Evolutionary conservation across 495 filamentous ascomycete genomes (phyloP), one percentile per base, ranked within the genome.

Genomic region (Symbiotaphrina buchneri): DNA sequence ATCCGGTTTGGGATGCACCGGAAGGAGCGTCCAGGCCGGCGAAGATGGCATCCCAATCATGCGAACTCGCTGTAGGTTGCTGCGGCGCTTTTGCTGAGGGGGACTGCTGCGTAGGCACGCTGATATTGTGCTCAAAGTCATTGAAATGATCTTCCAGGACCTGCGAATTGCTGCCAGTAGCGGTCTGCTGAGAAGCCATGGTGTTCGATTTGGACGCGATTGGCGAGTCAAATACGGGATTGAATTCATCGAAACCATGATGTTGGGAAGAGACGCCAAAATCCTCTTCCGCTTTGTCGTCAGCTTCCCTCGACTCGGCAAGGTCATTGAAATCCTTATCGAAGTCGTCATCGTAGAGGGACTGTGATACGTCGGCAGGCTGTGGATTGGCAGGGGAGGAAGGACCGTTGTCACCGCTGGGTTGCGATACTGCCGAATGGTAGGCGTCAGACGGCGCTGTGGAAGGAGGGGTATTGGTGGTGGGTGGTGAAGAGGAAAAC

Each of bases 11-110:
- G 44, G 46, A 34, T 15, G 41, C 35, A 4, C 52, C 41, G 6
- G 48, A 40, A 17, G 65, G 49, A 0, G 56, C 56, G 22, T 83
- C 75, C 4, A 90, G 53, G 19, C 74, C 70, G 2, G 81, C 77
- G 46, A 94, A 94, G 17, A 97, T 81, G 14, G 81, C 76, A 39
- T 94, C 87, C 87, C 87, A 97, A 42, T 95, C 85, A 39, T 92
- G 76, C 8, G 61, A 51, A 26, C 59, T 45, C 15, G 48, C 42
- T 20, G 38, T 39, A 10, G 47, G 43, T 28, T 48, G 46, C 34
- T 45, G 46, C 15, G 26, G 37, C 24, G 28, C 40, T 29, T 38
- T 34, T 22, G 30, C 14, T 16, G 14, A 22, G 24, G 10, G 14
- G 13, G 32, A 27, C 11, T 21, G 22, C 15, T 34, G 32, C 6